Conservation (phyloP, 1,284 basidiomycete genomes). For the Sanguinoderma infundibulare region DNA sequence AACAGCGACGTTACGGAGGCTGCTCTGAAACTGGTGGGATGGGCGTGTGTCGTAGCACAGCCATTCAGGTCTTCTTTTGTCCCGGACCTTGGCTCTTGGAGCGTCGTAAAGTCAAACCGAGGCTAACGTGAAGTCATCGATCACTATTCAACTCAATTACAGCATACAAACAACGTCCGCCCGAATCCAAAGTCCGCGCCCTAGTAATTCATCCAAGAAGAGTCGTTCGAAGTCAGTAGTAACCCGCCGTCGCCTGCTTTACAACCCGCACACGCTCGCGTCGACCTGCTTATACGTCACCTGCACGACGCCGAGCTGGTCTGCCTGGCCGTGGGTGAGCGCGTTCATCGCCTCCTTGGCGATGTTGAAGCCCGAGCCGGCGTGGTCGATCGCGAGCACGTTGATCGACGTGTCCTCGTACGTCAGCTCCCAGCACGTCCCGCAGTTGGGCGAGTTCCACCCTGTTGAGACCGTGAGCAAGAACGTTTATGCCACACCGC, state of each 20-base stretch:
- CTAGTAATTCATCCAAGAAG: neutral
- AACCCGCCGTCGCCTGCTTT: neutral
- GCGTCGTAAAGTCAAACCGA: too few relatives aligned
- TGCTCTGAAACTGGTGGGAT: neutral
- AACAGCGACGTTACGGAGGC: neutral
- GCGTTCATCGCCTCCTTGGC: constrained; percentile 44
- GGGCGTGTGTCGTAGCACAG: neutral
- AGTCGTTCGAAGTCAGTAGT: neutral
- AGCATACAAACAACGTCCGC: neutral
- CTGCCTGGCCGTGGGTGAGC: constrained; percentile 45
- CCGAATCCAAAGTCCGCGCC: neutral
- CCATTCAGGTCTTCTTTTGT: too few relatives aligned
- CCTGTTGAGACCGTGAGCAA: constrained; percentile 20
- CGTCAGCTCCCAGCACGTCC: constrained; percentile 49
- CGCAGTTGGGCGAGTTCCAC: constrained; percentile 48
- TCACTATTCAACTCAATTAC: too few relatives aligned
- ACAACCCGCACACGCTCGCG: constrained; percentile 43
- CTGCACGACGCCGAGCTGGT: constrained; percentile 41
- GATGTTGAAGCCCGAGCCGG: constrained; percentile 45
- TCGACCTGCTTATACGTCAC: constrained; percentile 41
- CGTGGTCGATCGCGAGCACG: constrained; percentile 47
- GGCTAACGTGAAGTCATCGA: too few relatives aligned
- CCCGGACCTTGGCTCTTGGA: too few relatives aligned
- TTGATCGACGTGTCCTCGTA: constrained; percentile 43
- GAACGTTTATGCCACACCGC: constrained; percentile 15